A percentile compares a stretch with the other conserved stretches of the same genome.
These are phyloP conservation scores for Populus hybrid DNA, from an alignment of 441 rosid genomes.

Conservation along the genomic window DNA sequence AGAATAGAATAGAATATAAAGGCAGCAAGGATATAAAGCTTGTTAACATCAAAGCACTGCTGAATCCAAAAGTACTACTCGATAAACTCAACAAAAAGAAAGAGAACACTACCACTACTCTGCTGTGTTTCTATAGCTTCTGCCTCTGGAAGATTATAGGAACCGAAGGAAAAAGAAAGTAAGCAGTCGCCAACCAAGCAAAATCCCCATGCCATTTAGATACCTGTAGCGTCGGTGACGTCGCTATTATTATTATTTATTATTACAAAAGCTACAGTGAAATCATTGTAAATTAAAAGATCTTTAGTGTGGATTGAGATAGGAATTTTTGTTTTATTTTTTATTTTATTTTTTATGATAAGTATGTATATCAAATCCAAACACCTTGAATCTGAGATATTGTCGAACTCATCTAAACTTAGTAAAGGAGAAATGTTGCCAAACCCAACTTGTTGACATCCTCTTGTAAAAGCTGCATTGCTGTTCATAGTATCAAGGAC, in stretches of 20 bases:
- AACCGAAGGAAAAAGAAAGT: no score
- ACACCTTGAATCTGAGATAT: no score
- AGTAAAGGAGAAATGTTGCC: no score
- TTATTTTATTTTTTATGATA: no score
- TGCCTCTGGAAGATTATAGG: not conserved
- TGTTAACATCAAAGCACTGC: not conserved
- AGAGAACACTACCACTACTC: no score
- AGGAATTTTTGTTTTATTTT: no score
- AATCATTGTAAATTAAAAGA: no score
- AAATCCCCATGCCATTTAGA: not conserved
- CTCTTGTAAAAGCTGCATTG: not conserved
- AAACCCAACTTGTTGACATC: not conserved
- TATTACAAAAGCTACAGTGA: not conserved
- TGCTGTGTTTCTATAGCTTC: not conserved
- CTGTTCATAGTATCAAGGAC: not conserved
- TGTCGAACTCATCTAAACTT: no score
- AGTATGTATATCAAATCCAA: no score
- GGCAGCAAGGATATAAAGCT: not conserved
- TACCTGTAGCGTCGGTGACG: not conserved
- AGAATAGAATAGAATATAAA: not conserved
- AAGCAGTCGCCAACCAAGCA: not conserved
- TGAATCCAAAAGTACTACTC: not conserved
- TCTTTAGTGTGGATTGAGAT: no score
- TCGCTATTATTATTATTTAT: not conserved
- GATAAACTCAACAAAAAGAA: not conserved